Base-by-base conservation (phyloP, 2,329 filamentous ascomycete genomes). In the Verticillium zaregamsianum region DNA sequence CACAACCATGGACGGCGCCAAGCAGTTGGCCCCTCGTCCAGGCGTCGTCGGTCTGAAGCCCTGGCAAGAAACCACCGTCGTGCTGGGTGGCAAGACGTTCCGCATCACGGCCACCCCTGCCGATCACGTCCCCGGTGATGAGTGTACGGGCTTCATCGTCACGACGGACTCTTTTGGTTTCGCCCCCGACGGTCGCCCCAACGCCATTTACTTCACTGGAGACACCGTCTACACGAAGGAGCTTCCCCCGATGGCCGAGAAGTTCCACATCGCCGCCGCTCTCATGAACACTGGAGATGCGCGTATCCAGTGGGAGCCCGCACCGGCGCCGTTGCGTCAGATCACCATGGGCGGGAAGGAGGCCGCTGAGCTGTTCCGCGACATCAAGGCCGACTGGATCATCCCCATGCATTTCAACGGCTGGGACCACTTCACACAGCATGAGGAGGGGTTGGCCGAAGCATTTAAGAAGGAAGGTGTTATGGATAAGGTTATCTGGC, bases 171-270 rank as follows among this genome's bases (percentile, higher is more conserved):
- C 68, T 0, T 81, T 82, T 45, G 79, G 80, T 2, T 33, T n/a
- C 1, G 59, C 63, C 9, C 64, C 67, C 5, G 68, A 75, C 4
- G 76, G 76, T 0, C 66, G 65, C 0, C 79, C 77, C 0, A 82
- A 82, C 61, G 80, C 74, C 2, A 74, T 82, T 8, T 83, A 77
- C 63, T 79, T 83, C 67, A 76, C 79, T 0, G 80, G 80, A 0
- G 80, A 83, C 62, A 83, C 80, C 0, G 73, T 82, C 4, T 81
- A 82, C 60, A 66, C 80, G 0, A 69, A 75, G 2, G 78, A 81
- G 64, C 69, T 79, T 5, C 61, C 66, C 1, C 55, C 64, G 7
- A 76, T 80, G 39, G 61, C 67, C 1, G 69, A 75, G 1, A 64
- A 62, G 52, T 81, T 67, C 59, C 74, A 80, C 58, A 63, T 81